phyloP scores from a whole-genome alignment of 805 yeast genomes.

The Saccharomycopsis guyanensis region DNA sequence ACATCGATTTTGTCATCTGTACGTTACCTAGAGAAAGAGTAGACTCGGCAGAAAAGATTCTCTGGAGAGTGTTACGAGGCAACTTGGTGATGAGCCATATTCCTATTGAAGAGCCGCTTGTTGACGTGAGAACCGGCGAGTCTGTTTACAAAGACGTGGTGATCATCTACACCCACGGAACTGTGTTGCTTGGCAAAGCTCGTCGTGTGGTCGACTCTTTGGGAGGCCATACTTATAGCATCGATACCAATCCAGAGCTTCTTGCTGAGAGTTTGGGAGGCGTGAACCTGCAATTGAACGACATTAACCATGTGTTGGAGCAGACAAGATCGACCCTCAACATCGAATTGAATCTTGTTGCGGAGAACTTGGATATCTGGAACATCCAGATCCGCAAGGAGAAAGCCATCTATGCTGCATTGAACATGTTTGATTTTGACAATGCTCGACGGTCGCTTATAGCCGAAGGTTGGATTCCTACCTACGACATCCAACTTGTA shows the following conservation, averaged over 20 bases:
- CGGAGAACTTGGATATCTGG: conserved; percentile 73
- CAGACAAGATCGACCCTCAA: conserved; percentile 62
- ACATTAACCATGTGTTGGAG: conserved; percentile 51
- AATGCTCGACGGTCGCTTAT: conserved; percentile 77
- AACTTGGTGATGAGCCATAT: conserved; percentile 71
- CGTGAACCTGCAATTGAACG: conserved; percentile 43
- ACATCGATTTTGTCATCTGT: conserved; percentile 61
- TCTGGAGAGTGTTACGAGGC: conserved; percentile 93
- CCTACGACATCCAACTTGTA: conserved; percentile 60
- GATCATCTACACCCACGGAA: conserved; percentile 88
- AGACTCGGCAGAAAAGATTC: conserved; percentile 64
- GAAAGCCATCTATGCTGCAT: conserved; percentile 68
- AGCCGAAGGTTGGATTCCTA: conserved; percentile 97
- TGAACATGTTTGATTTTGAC: conserved; percentile 76
- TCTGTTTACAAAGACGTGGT: conserved; percentile 71
- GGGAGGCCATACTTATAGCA: conserved; percentile 69
- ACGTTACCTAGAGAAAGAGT: conserved; percentile 70
- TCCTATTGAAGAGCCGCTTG: conserved; percentile 62
- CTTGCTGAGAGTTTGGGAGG: conserved; percentile 30
- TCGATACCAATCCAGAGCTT: conserved; percentile 39
- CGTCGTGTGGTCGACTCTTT: conserved; percentile 82
- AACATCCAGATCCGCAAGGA: conserved; percentile 63
- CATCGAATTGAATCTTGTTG: conserved; percentile 72
- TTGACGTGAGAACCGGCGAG: conserved; percentile 50
- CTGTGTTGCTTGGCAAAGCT: conserved; percentile 60